Percentiles rank a stretch among this genome's conserved stretches.
phyloP scores from a whole-genome alignment of 208 protist genomes.

The Leishmania tropica region DNA sequence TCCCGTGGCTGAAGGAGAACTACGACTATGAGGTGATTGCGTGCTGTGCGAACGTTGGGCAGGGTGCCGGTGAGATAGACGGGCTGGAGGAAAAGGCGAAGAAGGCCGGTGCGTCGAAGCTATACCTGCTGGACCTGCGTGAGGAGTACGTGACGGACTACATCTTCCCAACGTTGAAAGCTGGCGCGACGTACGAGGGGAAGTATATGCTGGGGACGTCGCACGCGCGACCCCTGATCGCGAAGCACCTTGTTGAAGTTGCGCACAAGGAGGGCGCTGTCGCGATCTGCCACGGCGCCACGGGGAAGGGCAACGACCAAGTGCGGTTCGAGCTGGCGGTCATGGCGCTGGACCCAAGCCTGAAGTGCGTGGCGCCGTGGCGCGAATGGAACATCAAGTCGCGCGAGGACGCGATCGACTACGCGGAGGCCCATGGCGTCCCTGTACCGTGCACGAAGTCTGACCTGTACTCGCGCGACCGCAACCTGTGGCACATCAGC shows the following conservation, averaged over 20 bases:
- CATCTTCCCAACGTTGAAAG: background rate
- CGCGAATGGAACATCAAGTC: conserved; percentile 42
- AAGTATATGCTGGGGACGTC: background rate
- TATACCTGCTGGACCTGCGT: background rate
- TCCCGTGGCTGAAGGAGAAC: background rate
- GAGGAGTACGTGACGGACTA: background rate
- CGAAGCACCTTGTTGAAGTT: background rate
- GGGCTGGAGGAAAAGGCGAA: background rate
- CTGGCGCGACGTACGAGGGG: background rate
- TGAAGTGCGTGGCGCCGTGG: conserved; percentile 35
- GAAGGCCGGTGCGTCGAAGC: background rate
- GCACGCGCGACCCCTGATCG: background rate
- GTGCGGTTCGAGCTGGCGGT: conserved; percentile 36
- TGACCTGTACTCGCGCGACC: conserved; percentile 34
- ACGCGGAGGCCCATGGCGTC: conserved; percentile 38
- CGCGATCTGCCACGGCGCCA: background rate
- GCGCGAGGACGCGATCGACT: conserved; percentile 37
- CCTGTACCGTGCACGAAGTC: conserved; percentile 36
- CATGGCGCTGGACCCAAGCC: conserved; percentile 35
- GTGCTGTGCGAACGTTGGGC: background rate
- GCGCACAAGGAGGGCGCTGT: background rate
- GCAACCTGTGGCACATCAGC: conserved; percentile 40
- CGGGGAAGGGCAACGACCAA: conserved; percentile 34
- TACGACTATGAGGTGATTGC: background rate
- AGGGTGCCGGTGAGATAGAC: background rate